Base-by-base conservation (phyloP, 2,329 filamentous ascomycete genomes). In the Sporothrix euskadiensis region DNA sequence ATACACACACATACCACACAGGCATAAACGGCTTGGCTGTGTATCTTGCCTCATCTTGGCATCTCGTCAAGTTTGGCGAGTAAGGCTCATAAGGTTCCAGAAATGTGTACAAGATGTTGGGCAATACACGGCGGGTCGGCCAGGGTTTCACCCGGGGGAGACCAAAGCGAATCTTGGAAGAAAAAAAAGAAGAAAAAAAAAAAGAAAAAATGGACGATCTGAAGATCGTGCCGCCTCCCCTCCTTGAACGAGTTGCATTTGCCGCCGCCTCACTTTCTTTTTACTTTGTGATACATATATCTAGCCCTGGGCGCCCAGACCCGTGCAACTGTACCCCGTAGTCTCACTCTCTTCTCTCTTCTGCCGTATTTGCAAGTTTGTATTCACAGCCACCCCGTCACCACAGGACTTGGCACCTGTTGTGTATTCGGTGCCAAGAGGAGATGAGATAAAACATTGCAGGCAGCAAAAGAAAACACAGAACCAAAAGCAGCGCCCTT, bases 331-430 rank as follows among this genome's bases (percentile, higher is more conserved):
- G 35, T 8, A 61, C 26, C 1, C 2, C 26, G 26, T 26, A 26
- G 54, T 71, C 10, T 65, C 44, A 26, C 26, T 9, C 19, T 69
- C 14, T 54, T 12, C 35, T 35, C 16, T 49, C 22, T 35, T 35
- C 16, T 8, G 10, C n/a, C 68, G 6, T 57, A 4, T 57, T 14
- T 5, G 35, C 35, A 2, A 5, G 5, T 63, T 2, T 47, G 57
- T n/a, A 30, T 22, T 47, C 22, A 26, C 35, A 16, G 49, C 35
- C 66, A 30, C 30, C 39, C n/a, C 22, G 47, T 41, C 65, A 54
- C 71, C 26, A 19, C 71, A 73, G 71, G 56, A n/a, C 71, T 73
- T 70, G 71, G 71, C 71, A 73, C 54, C 68, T 73, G 71, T 47
- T 44, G 71, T 73, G 71, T 26, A 32, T 26, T 54, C 44, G 56